Evolutionary conservation across 768 basidiomycete species (phyloP), one percentile per base, ranked within the genome.

Genomic region (Hebeloma cylindrosporum): DNA sequence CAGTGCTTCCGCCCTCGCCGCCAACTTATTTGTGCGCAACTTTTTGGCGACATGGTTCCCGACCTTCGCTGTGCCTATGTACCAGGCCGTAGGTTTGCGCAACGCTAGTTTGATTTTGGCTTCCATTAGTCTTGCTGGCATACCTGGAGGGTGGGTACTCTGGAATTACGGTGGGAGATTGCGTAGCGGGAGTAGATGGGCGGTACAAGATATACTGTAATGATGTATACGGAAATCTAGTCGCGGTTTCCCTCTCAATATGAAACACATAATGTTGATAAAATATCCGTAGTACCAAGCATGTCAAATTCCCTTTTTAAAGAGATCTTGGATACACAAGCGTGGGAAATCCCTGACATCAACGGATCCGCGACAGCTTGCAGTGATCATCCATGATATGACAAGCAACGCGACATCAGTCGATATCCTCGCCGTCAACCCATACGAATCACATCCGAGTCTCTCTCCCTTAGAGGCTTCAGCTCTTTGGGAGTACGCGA

Each of bases 401-500:
- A 40, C 56, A 16, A 50, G 32, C 42, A 43, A 45, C 17, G 18
- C 35, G 7, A 20, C 50, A 21, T 31, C 53, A 16, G 54, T 59
- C 56, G 72, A 76, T 40, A 70, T 83, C 37, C 77, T 81, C 58
- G 62, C 70, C 4, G 56, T 63, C 31, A 92, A 91, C 55, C 89
- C 89, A 6, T 92, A 92, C 57, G 78, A 81, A 41, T 75, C 73
- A 1, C 82, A 93, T 58, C 77, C 83, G 0, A 75, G 73, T 50
- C 68, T 94, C 17, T 77, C 85, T 1, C 57, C 74, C 2, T 65
- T 83, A 4, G 88, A 96, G 63, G 79, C 86, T 5, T 80, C 89
- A 27, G 82, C 93, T 0, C 78, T 96, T 27, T 93, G 90, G 88
- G 93, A 96, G 62, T 95, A 95, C 61, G 88, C 90, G 22, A 91